Percentiles rank a stretch among this genome's conserved stretches.
These are phyloP conservation scores for Blepharisma undulans DNA, from an alignment of 169 alveolate genomes.

Conservation along the genomic window DNA sequence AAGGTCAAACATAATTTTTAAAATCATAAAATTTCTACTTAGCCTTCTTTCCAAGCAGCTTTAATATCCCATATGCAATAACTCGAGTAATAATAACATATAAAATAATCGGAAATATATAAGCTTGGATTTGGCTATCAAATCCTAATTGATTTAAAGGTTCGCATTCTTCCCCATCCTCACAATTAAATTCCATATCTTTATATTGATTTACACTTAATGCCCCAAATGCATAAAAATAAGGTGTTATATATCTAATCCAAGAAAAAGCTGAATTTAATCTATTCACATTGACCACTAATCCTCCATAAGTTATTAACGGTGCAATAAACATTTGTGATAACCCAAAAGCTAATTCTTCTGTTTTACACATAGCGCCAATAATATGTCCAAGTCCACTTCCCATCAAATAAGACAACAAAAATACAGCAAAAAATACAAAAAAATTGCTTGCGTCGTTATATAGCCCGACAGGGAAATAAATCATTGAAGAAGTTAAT, in stretches of 20 bases:
- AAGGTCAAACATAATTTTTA: too few relatives aligned
- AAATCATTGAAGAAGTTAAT: neutral
- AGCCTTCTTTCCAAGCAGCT: neutral
- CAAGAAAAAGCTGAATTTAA: neutral
- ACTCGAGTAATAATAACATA: neutral
- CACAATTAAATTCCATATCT: conserved; percentile 24
- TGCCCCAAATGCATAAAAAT: neutral
- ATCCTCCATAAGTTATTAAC: neutral
- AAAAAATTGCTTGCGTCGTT: neutral
- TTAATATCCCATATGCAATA: neutral
- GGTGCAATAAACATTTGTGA: neutral
- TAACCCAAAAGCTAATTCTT: neutral
- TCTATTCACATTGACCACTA: neutral
- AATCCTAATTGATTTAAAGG: neutral
- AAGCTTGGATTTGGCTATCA: neutral
- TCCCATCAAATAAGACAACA: neutral
- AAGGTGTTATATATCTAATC: conserved; percentile 12
- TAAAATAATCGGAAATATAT: neutral
- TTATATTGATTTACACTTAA: conserved; percentile 14
- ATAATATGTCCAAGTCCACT: neutral
- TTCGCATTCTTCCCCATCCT: neutral
- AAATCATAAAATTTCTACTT: neutral
- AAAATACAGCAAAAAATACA: neutral
- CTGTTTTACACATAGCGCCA: neutral
- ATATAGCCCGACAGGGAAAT: conserved; percentile 26